Evolutionary conservation across 2,329 filamentous ascomycete genomes (phyloP), one percentile per base, ranked within the genome.

Genomic region (Penicillium sp.): DNA sequence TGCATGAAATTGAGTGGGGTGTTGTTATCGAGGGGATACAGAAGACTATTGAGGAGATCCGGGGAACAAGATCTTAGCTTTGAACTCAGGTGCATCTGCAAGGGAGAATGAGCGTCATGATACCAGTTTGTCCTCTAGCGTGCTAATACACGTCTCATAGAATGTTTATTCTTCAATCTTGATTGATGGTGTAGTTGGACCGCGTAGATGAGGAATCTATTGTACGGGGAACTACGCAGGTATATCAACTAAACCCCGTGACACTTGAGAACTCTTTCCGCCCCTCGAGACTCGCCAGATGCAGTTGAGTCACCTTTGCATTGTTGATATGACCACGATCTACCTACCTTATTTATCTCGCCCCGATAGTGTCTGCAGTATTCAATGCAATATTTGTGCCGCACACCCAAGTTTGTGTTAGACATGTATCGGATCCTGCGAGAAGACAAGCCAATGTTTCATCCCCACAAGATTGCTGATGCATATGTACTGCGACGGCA

Each of bases 1-100:
- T 97, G 65, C 92, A 97, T 76, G 77, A 78, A 21, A 83, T 88
- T 31, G 93, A 97, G 81, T 92, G 94, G 81, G 83, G 84, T 65
- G 78, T 93, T 67, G 92, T 97, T 69, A 89, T 96, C 30, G 86
- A 91, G 70, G 93, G 91, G 2, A 89, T 79, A 38, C 69, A 70
- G 48, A 70, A 76, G 55, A 71, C 76, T 23, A 71, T 78, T 35
- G 64, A 72, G 49, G 72, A 77, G 56, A 65, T 79, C 44, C 59
- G 63, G 38, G 67, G 68, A 46, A 69, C 66, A 23, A 70, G 68
- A 47, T 56, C 30, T 56, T 51, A 47, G 52, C 47, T 26, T 56
- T 38, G 48, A 35, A 15, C 29, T 44, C 54, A 26, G 15, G 30
- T 35, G 23, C 44, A 31, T 17, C 17, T 23, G 21, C 15, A 48